phyloP scores from a whole-genome alignment of 495 filamentous ascomycete genomes.

The Peziza echinospora region DNA sequence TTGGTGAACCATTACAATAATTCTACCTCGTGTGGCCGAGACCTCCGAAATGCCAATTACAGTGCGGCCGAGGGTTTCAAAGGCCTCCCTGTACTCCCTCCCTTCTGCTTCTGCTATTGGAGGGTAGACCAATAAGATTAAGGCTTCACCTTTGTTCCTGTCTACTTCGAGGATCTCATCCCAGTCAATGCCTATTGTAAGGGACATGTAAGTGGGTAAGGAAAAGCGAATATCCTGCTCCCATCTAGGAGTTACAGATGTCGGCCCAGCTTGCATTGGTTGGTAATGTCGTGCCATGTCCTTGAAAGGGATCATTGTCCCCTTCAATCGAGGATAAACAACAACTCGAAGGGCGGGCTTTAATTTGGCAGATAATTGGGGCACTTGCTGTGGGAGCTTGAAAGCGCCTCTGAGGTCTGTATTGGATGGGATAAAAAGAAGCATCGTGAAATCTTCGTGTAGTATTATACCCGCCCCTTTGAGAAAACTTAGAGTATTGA shows the following conservation, averaged over 20 bases:
- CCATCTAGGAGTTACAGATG: background rate
- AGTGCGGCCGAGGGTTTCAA: background rate
- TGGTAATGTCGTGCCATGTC: too few relatives aligned
- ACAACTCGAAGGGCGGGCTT: slow-evolving; percentile 16
- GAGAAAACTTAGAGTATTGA: slow-evolving; percentile 12
- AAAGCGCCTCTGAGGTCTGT: slow-evolving; percentile 14
- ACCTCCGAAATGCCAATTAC: too few relatives aligned
- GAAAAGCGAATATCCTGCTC: background rate
- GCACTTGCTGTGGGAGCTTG: slow-evolving; percentile 11
- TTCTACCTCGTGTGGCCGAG: too few relatives aligned
- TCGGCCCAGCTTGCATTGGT: too few relatives aligned
- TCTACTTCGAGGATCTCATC: background rate
- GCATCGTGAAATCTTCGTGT: slow-evolving; percentile 13
- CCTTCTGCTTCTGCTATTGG: background rate
- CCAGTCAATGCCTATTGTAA: background rate
- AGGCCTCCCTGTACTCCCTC: background rate
- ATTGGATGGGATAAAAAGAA: slow-evolving; percentile 16
- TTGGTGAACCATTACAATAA: slow-evolving; percentile 8
- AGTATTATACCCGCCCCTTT: slow-evolving; percentile 13
- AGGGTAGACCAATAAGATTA: background rate
- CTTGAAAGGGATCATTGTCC: slow-evolving; percentile 1
- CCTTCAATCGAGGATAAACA: slow-evolving; percentile 13
- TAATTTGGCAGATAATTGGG: background rate
- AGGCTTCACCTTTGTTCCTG: background rate
- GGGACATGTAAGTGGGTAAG: background rate